These are phyloP conservation scores for Calocybe gangraenosa DNA, from an alignment of 768 basidiomycete species.

Conservation along the genomic window DNA sequence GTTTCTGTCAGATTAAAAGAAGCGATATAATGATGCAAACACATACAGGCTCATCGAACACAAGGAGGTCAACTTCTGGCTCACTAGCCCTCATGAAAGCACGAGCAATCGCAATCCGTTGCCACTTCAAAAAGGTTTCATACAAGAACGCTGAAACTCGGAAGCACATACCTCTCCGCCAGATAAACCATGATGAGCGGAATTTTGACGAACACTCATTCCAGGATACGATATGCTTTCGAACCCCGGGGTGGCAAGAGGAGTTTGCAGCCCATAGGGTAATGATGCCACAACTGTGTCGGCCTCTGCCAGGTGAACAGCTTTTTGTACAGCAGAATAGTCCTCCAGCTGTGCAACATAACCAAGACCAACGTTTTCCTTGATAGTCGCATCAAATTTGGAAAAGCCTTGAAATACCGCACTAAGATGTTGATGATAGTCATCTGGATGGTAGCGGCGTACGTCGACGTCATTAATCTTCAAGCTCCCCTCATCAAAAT, in stretches of 20 bases:
- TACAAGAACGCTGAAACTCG: neutral
- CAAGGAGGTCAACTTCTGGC: slow-evolving; percentile 70
- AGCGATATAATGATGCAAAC: neutral
- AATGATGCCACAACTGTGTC: slow-evolving; percentile 59
- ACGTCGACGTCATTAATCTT: slow-evolving; percentile 69
- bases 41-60: slow-evolving; percentile 83
- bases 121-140: slow-evolving; percentile 57
- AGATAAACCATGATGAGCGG: slow-evolving; percentile 64
- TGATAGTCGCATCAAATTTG: slow-evolving; percentile 70
- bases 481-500: slow-evolving; percentile 68
- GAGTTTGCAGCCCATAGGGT: slow-evolving; percentile 71
- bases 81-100: slow-evolving; percentile 82
- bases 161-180: slow-evolving; percentile 70
- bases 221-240: slow-evolving; percentile 48
- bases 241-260: slow-evolving; percentile 59
- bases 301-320: slow-evolving; percentile 72
- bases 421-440: slow-evolving; percentile 73
- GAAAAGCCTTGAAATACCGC: slow-evolving; percentile 86
- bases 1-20: too few species aligned
- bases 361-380: slow-evolving; percentile 86
- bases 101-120: slow-evolving; percentile 79
- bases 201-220: slow-evolving; percentile 23
- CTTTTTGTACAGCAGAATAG: slow-evolving; percentile 52
- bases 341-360: slow-evolving; percentile 60
- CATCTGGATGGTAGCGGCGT: slow-evolving; percentile 57